Conservation (phyloP, 2,329 filamentous ascomycete genomes). For the Pseudogymnoascus sp. region DNA sequence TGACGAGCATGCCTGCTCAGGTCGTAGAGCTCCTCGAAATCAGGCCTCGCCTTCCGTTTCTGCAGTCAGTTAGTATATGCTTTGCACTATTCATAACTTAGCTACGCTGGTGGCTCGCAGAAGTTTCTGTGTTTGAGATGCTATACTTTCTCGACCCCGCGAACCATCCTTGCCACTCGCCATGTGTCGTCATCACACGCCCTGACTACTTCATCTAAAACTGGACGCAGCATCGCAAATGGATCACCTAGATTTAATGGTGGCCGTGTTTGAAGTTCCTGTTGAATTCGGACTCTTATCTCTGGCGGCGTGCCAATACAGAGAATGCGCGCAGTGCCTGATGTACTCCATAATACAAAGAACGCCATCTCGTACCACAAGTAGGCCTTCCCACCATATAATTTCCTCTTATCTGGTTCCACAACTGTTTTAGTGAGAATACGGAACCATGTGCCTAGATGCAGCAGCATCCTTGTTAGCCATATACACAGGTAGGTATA, state of each 20-base stretch:
- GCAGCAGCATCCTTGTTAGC: not conserved
- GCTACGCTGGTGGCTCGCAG: not conserved
- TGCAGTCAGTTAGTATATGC: not conserved
- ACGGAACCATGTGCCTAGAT: not conserved
- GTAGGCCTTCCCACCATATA: not conserved
- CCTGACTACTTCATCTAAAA: not conserved
- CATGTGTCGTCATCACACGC: not conserved
- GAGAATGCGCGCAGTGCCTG: not conserved
- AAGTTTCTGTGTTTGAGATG: not conserved
- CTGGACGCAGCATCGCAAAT: not conserved
- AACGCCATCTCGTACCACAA: not conserved
- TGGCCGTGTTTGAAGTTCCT: not conserved
- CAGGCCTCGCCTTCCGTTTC: not conserved
- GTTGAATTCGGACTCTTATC: not conserved
- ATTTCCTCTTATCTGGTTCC: not conserved
- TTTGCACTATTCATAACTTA: not conserved
- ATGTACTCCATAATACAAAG: not conserved
- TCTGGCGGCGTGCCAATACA: not conserved
- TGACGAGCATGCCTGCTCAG: not conserved
- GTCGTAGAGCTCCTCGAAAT: not conserved
- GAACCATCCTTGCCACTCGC: not conserved
- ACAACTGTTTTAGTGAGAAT: not conserved
- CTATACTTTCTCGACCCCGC: conserved; percentile 1
- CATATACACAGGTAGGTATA: not conserved
- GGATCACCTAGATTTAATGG: not conserved